Percentiles rank a stretch among this genome's conserved stretches.
These are phyloP conservation scores for Globisporangium heterothallicum DNA, from an alignment of 352 stramenopile species.

Conservation along the genomic window DNA sequence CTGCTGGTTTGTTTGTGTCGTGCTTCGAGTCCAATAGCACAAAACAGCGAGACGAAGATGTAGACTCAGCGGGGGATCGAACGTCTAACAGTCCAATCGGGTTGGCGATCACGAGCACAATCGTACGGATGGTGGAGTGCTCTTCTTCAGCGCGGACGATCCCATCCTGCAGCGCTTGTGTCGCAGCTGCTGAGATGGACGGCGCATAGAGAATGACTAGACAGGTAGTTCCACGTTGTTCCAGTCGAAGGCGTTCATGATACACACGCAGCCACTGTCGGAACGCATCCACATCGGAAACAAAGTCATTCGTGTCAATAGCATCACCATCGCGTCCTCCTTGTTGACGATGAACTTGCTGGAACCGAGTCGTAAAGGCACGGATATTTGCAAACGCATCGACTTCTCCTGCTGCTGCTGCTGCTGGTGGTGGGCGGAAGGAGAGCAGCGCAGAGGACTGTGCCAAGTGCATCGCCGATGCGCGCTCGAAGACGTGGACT, in stretches of 20 bases:
- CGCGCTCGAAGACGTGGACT: slow-evolving; percentile 27
- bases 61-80: background rate
- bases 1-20: background rate
- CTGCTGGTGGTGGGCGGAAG: slow-evolving; percentile 7
- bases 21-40: slow-evolving; percentile 2
- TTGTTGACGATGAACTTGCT: background rate
- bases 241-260: background rate
- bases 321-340: background rate
- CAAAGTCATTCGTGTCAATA: background rate
- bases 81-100: slow-evolving; percentile 7
- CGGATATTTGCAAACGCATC: slow-evolving; percentile 1
- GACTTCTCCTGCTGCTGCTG: background rate
- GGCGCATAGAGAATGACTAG: slow-evolving; percentile 13
- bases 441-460: slow-evolving; percentile 17
- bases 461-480: background rate
- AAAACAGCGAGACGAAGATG: background rate
- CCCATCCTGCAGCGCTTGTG: slow-evolving; percentile 2
- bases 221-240: background rate
- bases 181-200: background rate
- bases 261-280: slow-evolving; percentile 4
- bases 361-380: slow-evolving; percentile 6
- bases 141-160: background rate
- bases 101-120: slow-evolving; percentile 12
- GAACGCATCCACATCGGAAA: background rate
- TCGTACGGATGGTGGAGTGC: background rate